Base-by-base conservation (phyloP, 768 basidiomycete genomes). In the Glaciozyma martinii region DNA sequence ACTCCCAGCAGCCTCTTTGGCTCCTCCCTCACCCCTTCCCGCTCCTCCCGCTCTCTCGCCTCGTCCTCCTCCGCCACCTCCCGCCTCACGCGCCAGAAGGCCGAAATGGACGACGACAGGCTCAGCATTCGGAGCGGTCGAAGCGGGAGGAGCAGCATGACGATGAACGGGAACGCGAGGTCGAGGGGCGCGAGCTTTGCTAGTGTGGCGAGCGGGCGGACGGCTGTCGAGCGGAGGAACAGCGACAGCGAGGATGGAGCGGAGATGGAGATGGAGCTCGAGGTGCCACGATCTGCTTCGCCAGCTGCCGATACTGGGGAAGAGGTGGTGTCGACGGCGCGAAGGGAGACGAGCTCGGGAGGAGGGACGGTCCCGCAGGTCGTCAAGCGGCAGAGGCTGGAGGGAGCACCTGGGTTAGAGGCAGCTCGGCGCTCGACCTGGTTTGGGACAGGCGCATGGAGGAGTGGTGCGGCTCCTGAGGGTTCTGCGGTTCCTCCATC, bases 71-170 rank as follows among this genome's bases (percentile, higher is more conserved):
- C 37, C 10, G 37, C 37, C 37, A 40, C 37, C 37, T 40, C 68
- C 29, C 62, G 63, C 1, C 52, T 69, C n/a, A 42, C 49, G 15
- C n/a, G 60, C 6, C 66, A 69, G 30, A 69, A 61, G 68, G 33
- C 42, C 29, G 55, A 63, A 27, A 54, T 63, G 19, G 64, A 65
- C 25, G 61, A 62, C 49, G 64, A 66, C 42, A 25, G 49, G 10
- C n/a, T 56, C 52, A 69, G 54, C 59, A 37, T 66, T 6, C 29
- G 57, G 15, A 61, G 52, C 37, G 55, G 55, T 15, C 7, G 60
- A 10, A 56, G 52, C n/a, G 55, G 54, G 29, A 21, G 58, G 18
- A 56, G 57, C 32, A 54, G 13, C 18, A 37, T 47, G 27, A 43
- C 52, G 9, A 27, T 32, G 29, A 29, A 50, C 1, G 27, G 21